Evolutionary conservation across 768 basidiomycete genomes (phyloP), one percentile per base, ranked within the genome.

Genomic region (Collybia sordida): DNA sequence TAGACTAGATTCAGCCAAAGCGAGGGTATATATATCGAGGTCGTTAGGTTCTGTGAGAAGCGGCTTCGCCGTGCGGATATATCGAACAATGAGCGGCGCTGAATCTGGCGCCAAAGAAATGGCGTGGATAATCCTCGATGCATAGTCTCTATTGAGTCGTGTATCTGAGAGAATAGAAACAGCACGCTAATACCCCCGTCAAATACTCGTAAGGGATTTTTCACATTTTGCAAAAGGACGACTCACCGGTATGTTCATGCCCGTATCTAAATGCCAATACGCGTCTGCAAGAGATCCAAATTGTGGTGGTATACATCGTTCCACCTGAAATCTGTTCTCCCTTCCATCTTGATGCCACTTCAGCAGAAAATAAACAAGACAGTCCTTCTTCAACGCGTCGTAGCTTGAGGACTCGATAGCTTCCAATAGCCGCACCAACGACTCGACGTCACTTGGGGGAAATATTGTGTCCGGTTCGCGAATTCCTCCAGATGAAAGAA

Each of bases 211-310:
- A 11, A 37, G 37, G 24, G 18, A 7, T 42, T 45, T 11, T 17
- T 15, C 11, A 56, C 24, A 8, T 15, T 4, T 24, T 21, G 28
- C 27, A 35, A n/a, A 27, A 45, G 42, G 38, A 35, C 42, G 12
- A 79, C 86, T 54, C 64, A 91, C 90, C 41, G 78, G 64, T 44
- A 87, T 63, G 38, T 83, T 72, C n/a, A 76, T 72, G 9, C 86
- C 88, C 2, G 81, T 76, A 67, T 93, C 91, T 51, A 93, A 69
- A 63, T 81, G 70, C 86, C 88, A 93, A 69, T 93, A 93, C 60
- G 91, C 90, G 69, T 90, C 86, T n/a, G 88, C 81, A 41, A 93
- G 75, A 3, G 77, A 70, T 6, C 78, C 73, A 59, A 91, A 92
- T 58, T 91, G 90, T 2, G 88, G 85, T 3, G 88, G 83, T 52